Evolutionary conservation across 2,329 filamentous ascomycete species (phyloP).

Genomic region (Hortaea sp.): DNA sequence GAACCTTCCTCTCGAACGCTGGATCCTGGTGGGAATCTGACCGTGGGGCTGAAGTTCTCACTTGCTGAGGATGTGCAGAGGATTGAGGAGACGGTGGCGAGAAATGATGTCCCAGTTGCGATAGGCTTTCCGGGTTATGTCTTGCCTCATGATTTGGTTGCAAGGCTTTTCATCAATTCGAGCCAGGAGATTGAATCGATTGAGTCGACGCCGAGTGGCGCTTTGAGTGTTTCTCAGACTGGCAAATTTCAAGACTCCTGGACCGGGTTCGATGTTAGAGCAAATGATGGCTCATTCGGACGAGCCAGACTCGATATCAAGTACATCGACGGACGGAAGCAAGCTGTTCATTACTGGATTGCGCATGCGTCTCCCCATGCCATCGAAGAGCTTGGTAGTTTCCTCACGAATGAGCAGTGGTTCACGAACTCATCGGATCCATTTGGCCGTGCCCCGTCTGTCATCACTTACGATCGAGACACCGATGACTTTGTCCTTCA

Average conservation of each 20-base stretch:
- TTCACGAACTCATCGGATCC: constrained; percentile 43
- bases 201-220: constrained; percentile 28
- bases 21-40: constrained; percentile 34
- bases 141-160: constrained; percentile 38
- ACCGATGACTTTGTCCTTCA: constrained; percentile 30
- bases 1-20: constrained; percentile 38
- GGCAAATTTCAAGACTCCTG: background rate
- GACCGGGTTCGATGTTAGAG: background rate
- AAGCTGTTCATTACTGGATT: constrained; percentile 46
- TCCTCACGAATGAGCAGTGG: constrained; percentile 46
- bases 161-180: constrained; percentile 37
- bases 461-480: constrained; percentile 46
- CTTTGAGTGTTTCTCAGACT: constrained; percentile 24
- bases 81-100: constrained; percentile 38
- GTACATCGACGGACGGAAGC: constrained; percentile 36
- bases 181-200: constrained; percentile 33
- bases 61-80: constrained; percentile 35
- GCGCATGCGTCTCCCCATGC: constrained; percentile 34
- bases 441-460: constrained; percentile 44
- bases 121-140: constrained; percentile 48
- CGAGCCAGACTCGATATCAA: background rate
- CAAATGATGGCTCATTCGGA: background rate
- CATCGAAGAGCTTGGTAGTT: constrained; percentile 40
- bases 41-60: constrained; percentile 44
- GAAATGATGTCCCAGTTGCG: constrained; percentile 38